Evolutionary conservation across 805 yeast species (phyloP), one percentile per base, ranked within the genome.

Genomic region (Nematodospora valgi): DNA sequence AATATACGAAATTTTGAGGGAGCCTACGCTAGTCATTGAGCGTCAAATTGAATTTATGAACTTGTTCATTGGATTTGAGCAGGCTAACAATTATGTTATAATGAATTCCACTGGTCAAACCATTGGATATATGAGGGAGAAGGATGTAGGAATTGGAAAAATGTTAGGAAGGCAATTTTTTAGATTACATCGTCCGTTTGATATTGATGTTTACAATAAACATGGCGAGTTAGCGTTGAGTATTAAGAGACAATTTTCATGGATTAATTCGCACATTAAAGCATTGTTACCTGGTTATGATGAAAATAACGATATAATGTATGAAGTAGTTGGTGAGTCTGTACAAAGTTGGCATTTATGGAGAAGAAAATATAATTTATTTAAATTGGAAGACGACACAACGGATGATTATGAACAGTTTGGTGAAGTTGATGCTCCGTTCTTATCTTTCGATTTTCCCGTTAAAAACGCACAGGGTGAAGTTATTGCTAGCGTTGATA

Each of bases 321-420:
- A 60, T 25, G 76, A 71, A 31, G 62, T 62, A 10, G 64, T 93
- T 13, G 98, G 98, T 1, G 97, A 91, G 55, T 75, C 86, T 18
- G 78, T 84, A 4, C 98, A 93, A 58, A 80, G 83, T 45, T 93
- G 96, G 96, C 98, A 93, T 63, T 66, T 82, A 27, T 89, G 96
- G 96, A 74, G 98, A 54, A 70, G 98, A 39, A 64, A 82, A 32
- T 93, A 93, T 58, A 86, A 89, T 51, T 64, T 93, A 47, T 93
- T 86, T 54, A 66, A 74, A 45, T 56, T 68, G 33, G 68, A 67
- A 18, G 66, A 61, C 26, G 67, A 61, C 16, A 48, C 48, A 22
- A 54, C 65, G 5, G 67, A 69, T 17, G 69, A 62, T 13, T 82
- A 75, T 54, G 71, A 74, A 18, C 98, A 93, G 56, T 93, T 81